Base-by-base conservation (phyloP, 1,139 yeast species). In the Kurtzmaniella quercitrusa region DNA sequence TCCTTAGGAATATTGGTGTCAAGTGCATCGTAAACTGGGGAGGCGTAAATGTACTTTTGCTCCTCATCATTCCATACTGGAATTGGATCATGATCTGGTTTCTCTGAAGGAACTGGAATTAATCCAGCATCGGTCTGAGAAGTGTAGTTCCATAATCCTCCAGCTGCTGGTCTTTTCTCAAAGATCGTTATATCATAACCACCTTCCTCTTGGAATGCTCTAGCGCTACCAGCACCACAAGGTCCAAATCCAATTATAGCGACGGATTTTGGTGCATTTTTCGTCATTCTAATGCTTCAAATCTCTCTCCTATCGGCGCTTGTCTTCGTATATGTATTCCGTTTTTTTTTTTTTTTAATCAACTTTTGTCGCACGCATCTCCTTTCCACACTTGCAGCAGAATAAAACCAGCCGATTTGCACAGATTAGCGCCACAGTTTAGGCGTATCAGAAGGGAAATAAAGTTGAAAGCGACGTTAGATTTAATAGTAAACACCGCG, bases 231-330 rank as follows among this genome's bases (percentile, higher is more conserved):
- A n/a, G 48, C 46, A 11, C 50, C 50, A 41, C 80, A 71, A 0
- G 89, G 88, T 1, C 91, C 91, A 7, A 78, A 86, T 2, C 91
- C 89, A 33, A 82, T 64, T 9, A 77, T 71, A 1, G 81, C 80
- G 9, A 77, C 62, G 18, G 59, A 56, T 41, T 60, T 56, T 5
- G 43, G 43, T 7, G 26, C 9, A 6, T 11, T 26, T n/a, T 18
- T n/a, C 12, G 45, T 39, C 22, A 54, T 30, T 16, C 3, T 14
- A 8, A 12, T 14, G 4, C 5, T 30, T 9, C 30, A 12, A n/a
- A 26, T 26, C 30, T 5, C 30, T 26, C 6, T 9, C n/a, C n/a
- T 18, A 17, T 36, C 12, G 40, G 9, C 21, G 5, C 3, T 23
- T 32, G 30, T 26, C 30, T 3, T 9, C 30, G n/a, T 26, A 26